Base-by-base conservation (phyloP, 1,284 basidiomycete genomes). In the Hemileia vastatrix region DNA sequence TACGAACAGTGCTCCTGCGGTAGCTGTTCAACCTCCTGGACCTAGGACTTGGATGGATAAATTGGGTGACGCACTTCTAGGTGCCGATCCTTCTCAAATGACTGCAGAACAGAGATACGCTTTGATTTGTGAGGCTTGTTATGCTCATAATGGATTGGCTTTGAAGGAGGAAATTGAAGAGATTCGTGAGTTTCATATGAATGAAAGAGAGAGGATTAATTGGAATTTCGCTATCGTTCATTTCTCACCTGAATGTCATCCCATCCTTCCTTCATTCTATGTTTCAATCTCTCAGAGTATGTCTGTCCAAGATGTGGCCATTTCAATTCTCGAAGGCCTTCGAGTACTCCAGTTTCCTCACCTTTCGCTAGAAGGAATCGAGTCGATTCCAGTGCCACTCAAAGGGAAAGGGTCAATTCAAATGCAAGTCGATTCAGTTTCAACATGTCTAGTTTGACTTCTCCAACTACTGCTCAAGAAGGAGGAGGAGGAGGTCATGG, bases 81-180 rank as follows among this genome's bases (percentile, higher is more conserved):
- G 77, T 36, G 72, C 73, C 11, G 72, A 76, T 36, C 77, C 78
- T 60, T 72, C 76, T 3, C 71, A 75, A 21, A 71, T 75, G 1
- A 68, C 67, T 13, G 74, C 75, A 15, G 73, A 76, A 64, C 79
- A 76, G 66, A 85, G 88, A 64, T 97, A 92, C 71, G 94, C 94
- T 1, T 81, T 98, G 62, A 95, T 98, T 49, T 98, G 94, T 77
- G 84, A 86, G 65, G 86, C 86, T 68, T 98, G 94, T 75, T 93
- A 90, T 73, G 79, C 84, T 15, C 94, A 97, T 77, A 97, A 97
- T 71, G 94, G 94, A 0, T 80, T 98, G 8, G 88, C 94, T 3
- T 86, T 87, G 66, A 88, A 91, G 76, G 85, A 83, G 64, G 83
- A 89, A 75, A 95, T 88, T 84, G 86, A 90, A 70, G 85, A 90